Evolutionary conservation across 1,284 basidiomycete species (phyloP), one percentile per base, ranked within the genome.

Genomic region (Apiotrichum brassicae): DNA sequence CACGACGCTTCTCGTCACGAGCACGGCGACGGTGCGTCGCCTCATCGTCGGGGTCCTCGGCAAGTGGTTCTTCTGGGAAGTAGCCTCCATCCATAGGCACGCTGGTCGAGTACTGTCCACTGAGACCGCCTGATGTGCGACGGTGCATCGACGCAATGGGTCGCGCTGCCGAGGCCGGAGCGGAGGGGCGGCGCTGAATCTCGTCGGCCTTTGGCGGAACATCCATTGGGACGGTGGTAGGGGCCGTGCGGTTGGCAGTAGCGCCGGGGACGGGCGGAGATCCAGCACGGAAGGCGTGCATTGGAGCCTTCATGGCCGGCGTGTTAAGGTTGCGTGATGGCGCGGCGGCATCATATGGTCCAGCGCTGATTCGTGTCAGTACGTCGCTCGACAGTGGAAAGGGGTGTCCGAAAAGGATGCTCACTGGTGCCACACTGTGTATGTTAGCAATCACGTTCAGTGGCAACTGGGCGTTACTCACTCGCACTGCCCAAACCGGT

Each of bases 281-380:
- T 4, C 52, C 37, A 13, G 50, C 51, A 18, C 6, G 51, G 50
- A 74, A 74, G 2, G 70, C 72, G 18, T 61, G 64, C 68, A 72
- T 72, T 9, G 72, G 72, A 3, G 69, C 71, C 53, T 65, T 64
- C 28, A 48, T 58, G 16, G 25, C 35, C 0, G 65, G 66, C 35
- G 57, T 58, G 58, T 69, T 65, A 38, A 56, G 30, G 58, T 74
- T 74, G 37, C 72, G 66, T 11, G 68, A 70, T 8, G 72, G 72
- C 1, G 72, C 72, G 20, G 72, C 72, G 9, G 72, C 72, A 43
- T 74, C 72, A 46, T 74, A 74, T 14, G 72, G 72, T 19, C 72
- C 72, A 24, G 70, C 60, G 49, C 66, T 68, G 47, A n/a, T n/a
- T n/a, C 8, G 34, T 46, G 46, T 49, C 35, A 57, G 47, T 39